Evolutionary conservation across 2,329 filamentous ascomycete species (phyloP).

Genomic region (Pseudogymnoascus sp.): DNA sequence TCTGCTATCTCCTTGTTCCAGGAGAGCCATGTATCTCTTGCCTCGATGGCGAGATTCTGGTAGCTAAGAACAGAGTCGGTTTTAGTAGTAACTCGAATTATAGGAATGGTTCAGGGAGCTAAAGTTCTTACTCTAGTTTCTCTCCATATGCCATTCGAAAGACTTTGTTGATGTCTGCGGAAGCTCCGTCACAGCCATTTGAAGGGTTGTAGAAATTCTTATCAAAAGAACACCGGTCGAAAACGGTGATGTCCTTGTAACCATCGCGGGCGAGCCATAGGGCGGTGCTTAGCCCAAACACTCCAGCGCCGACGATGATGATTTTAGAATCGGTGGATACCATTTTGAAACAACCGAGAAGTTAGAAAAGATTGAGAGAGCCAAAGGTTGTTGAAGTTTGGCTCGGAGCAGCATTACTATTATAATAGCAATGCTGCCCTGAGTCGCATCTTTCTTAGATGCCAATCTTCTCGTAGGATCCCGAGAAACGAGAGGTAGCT

Average conservation of each 20-base stretch:
- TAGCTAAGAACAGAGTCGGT: constrained; percentile 10
- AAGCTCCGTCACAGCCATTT: constrained; percentile 37
- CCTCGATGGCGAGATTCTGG: constrained; percentile 26
- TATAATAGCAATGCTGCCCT: background rate
- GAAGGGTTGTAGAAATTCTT: constrained; percentile 35
- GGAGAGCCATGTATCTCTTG: constrained; percentile 28
- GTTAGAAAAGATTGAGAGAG: background rate
- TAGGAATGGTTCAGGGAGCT: background rate
- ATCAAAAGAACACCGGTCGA: constrained; percentile 41
- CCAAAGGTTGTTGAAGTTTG: background rate
- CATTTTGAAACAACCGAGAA: constrained; percentile 7
- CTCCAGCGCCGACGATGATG: constrained; percentile 18
- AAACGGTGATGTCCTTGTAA: constrained; percentile 40
- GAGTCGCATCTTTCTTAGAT: no score
- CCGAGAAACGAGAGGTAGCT: no score
- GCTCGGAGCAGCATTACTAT: background rate
- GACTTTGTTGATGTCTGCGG: constrained; percentile 41
- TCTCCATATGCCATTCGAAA: constrained; percentile 36
- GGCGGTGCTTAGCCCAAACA: constrained; percentile 20
- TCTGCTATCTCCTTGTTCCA: constrained; percentile 21
- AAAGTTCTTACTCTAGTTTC: constrained; percentile 11
- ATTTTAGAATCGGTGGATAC: constrained; percentile 22
- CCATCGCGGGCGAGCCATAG: constrained; percentile 38
- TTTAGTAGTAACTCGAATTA: background rate
- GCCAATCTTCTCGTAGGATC: no score